Evolutionary conservation across 768 basidiomycete species (phyloP).

Genomic region (Tylopilus felleus): DNA sequence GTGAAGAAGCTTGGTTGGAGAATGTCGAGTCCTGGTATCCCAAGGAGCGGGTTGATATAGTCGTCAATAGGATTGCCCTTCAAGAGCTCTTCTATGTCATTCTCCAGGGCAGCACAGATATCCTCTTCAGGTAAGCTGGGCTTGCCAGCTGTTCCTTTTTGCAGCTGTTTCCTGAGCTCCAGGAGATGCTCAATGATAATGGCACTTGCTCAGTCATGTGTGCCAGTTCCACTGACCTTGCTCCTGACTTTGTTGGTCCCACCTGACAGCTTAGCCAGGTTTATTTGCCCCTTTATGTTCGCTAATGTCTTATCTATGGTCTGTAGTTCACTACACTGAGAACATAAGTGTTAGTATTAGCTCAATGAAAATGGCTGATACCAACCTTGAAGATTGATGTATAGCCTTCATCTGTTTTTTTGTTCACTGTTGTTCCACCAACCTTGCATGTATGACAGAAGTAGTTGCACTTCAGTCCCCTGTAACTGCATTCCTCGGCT

Average conservation of each 20-base stretch:
- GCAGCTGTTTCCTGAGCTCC: conserved; percentile 24
- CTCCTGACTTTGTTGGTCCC: conserved; percentile 11
- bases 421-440: conserved; percentile 25
- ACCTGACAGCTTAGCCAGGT: conserved; percentile 1
- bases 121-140: conserved; percentile 1
- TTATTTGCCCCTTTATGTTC: conserved; percentile 9
- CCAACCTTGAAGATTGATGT: conserved; percentile 11
- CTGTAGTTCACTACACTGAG: conserved; percentile 4
- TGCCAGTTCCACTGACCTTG: conserved; percentile 35
- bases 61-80: conserved; percentile 3
- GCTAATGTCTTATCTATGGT: conserved; percentile 3
- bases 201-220: conserved; percentile 29
- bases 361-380: too few relatives aligned
- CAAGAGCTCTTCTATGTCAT: conserved; percentile 1
- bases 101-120: background rate
- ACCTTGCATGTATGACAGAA: conserved; percentile 34
- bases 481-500: conserved; percentile 33
- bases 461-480: too few relatives aligned
- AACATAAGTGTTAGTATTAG: conserved; percentile 1
- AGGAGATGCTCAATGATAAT: conserved; percentile 29
- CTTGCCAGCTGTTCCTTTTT: conserved; percentile 1
- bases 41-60: conserved; percentile 14
- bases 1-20: conserved; percentile 33
- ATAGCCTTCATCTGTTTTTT: conserved; percentile 27
- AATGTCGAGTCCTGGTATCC: conserved; percentile 24